Conservation (phyloP, 176 grass and related monocot species). For the sorghum (Sorghum bicolor) region DNA sequence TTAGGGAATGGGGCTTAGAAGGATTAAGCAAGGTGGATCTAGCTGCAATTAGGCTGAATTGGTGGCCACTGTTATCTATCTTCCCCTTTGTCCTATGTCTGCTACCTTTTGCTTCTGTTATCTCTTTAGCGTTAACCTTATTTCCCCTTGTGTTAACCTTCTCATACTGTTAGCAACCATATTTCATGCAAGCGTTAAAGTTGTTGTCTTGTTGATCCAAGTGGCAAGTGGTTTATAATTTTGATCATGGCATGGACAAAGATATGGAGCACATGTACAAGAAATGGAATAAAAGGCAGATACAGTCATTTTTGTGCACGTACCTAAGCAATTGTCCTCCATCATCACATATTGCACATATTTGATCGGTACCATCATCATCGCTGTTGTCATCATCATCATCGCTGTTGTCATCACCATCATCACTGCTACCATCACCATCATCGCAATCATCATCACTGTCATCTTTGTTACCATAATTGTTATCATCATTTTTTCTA, state of each 20-base stretch:
- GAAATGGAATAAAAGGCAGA: not conserved
- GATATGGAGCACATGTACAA: not conserved
- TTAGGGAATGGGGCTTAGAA: not conserved
- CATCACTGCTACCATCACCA: not conserved
- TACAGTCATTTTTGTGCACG: not conserved
- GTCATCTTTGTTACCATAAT: too few relatives aligned
- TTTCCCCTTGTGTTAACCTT: not conserved
- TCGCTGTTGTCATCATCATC: not conserved
- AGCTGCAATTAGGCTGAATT: not conserved
- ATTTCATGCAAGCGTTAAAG: not conserved
- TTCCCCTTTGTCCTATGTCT: not conserved
- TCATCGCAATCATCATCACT: too few relatives aligned
- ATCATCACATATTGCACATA: slow-evolving; percentile 68
- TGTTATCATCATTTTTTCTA: too few relatives aligned
- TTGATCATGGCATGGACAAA: not conserved
- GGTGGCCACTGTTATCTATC: not conserved
- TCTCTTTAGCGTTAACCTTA: not conserved
- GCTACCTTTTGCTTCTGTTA: not conserved
- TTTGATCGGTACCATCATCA: slow-evolving; percentile 32
- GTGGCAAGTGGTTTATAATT: not conserved
- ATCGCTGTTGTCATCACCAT: not conserved
- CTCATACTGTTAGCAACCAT: not conserved
- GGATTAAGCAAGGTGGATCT: not conserved
- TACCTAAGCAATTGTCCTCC: slow-evolving; percentile 60
- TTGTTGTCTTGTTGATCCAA: not conserved